Base-by-base conservation (phyloP, 768 basidiomycete genomes). In the Russula abietina region DNA sequence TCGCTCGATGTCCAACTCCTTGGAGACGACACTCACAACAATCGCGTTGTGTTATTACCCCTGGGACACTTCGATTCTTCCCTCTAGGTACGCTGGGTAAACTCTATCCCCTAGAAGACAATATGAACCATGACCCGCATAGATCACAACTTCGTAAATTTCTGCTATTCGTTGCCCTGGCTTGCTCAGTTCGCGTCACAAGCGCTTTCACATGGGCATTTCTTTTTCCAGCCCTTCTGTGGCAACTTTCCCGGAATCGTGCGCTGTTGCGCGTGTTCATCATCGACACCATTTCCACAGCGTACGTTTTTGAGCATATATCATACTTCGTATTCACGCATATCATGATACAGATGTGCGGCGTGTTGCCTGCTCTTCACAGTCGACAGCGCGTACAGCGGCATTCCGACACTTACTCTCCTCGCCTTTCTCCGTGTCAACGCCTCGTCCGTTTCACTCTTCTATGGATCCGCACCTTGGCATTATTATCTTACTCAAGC, bases 1-100 rank as follows among this genome's bases (percentile, higher is more conserved):
- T 3, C 82, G 97, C 41, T 91, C 94, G 0, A 76, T 98, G 57
- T 95, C 93, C 36, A 99, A 98, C 71, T 95, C 93, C 14, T 75
- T 95, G 32, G 97, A 99, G 70, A 93, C 93, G 0, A 85, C 91
- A 0, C 75, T 98, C 48, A 89, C 90, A 0, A 86, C 86, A 0
- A 74, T 88, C 46, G 95, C 94, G 1, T 80, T 96, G 59, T 76
- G 78, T 12, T 81, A 81, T 70, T 98, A 90, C 74, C 94, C 89
- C 0, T 91, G 89, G 88, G 76, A 81, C 64, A 2, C 62, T 2
- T 43, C 63, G 3, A 10, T 38, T 33, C 22, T 55, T 2, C 55
- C 55, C 2, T 39, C 41, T 19, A 68, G 71, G 69, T 71, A 62
- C 5, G 72, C 67, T 24, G 19, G 3, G 43, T 26, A 49, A 32